A percentile compares a stretch with the other conserved stretches of the same genome.
Conservation (phyloP, 257 asterid species). For the Perilla frutescens region DNA sequence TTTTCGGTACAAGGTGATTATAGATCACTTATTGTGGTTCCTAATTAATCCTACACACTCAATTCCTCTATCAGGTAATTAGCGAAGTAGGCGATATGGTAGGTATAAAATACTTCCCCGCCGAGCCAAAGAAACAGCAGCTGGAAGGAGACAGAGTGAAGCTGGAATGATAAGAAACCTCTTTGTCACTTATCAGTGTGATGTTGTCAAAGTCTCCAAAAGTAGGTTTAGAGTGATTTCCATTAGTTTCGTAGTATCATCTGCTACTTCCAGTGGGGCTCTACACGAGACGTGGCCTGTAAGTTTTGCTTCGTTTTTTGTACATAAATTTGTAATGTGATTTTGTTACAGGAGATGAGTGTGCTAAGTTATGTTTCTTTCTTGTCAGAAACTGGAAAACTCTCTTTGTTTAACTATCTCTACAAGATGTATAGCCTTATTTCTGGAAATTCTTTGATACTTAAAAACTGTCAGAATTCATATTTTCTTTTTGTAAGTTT, state of each 20-base stretch:
- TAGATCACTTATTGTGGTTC: neutral
- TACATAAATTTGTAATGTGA: constrained; percentile 29
- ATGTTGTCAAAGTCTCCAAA: constrained; percentile 11
- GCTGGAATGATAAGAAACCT: constrained; percentile 54
- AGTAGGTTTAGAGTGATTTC: neutral
- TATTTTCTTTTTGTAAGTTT: neutral
- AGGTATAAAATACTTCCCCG: constrained; percentile 88
- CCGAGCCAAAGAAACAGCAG: constrained; percentile 79
- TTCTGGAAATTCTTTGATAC: constrained; percentile 2
- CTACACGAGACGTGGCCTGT: neutral
- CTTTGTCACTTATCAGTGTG: neutral
- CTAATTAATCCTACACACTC: constrained; percentile 10
- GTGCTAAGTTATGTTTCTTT: constrained; percentile 18
- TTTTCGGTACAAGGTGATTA: neutral
- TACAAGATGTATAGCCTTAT: constrained; percentile 17
- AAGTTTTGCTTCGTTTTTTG: constrained; percentile 25
- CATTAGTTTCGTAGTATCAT: constrained; percentile 1
- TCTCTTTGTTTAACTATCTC: constrained; percentile 11
- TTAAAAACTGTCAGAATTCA: neutral
- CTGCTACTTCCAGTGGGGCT: constrained; percentile 16
- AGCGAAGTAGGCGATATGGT: constrained; percentile 80
- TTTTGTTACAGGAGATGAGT: neutral
- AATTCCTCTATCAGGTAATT: constrained; percentile 56
- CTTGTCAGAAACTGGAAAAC: constrained; percentile 19
- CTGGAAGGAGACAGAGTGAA: constrained; percentile 67